A percentile compares a stretch with the other conserved stretches of the same genome.
These are phyloP conservation scores for Aspergillus hancockii DNA, from an alignment of 495 filamentous ascomycete genomes.

Conservation along the genomic window DNA sequence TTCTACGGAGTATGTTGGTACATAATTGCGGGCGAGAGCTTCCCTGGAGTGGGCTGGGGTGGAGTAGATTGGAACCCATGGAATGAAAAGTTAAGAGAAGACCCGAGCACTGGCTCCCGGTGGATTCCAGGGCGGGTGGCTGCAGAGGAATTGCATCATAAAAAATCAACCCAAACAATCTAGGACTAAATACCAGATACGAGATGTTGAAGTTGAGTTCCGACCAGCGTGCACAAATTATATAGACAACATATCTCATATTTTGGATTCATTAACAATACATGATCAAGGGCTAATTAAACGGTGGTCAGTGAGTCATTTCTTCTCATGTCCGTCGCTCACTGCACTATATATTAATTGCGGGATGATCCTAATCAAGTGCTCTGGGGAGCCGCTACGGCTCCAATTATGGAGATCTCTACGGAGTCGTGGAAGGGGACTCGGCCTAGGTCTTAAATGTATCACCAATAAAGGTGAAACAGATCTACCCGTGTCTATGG, in stretches of 20 bases:
- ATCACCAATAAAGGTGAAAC: neutral
- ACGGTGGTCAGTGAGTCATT: slow-evolving; percentile 14
- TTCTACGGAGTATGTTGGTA: neutral
- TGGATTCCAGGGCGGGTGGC: slow-evolving; percentile 7
- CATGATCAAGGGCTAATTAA: neutral
- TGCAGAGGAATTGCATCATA: slow-evolving; percentile 8
- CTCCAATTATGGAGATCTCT: neutral
- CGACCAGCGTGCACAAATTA: neutral
- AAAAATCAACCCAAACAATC: neutral
- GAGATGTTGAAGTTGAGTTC: neutral
- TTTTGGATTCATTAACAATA: too few relatives aligned
- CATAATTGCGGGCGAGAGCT: neutral
- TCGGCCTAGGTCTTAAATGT: neutral
- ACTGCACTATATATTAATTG: slow-evolving; percentile 3
- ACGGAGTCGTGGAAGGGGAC: neutral
- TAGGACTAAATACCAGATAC: neutral
- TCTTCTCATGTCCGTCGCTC: neutral
- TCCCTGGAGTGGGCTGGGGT: neutral
- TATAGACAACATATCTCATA: too few relatives aligned
- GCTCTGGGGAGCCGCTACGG: slow-evolving; percentile 6
- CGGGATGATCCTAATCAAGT: slow-evolving; percentile 13
- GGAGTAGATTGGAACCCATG: neutral
- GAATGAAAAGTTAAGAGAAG: slow-evolving; percentile 7
- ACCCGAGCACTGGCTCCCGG: neutral
- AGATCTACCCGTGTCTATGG: slow-evolving; percentile 1